These are phyloP conservation scores for Uronychia binucleata DNA, from an alignment of 73 alveolate genomes.

Conservation along the genomic window DNA sequence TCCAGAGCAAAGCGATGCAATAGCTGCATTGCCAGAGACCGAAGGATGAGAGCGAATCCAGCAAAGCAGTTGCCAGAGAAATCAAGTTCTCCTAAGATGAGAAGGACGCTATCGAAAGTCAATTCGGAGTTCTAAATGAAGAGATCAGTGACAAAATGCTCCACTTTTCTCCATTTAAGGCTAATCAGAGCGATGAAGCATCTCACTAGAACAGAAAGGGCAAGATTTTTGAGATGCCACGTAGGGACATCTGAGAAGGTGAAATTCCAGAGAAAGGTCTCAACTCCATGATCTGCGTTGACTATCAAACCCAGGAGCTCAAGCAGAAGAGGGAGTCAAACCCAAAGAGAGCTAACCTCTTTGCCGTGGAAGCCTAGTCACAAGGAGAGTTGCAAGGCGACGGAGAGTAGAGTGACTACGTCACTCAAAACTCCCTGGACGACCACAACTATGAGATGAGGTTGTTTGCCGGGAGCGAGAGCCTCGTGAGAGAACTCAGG, in stretches of 20 bases:
- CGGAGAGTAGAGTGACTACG: not conserved
- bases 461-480: slow-evolving; percentile 26
- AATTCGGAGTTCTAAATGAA: not conserved
- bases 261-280: too few species aligned
- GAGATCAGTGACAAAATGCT: not conserved
- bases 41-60: not conserved
- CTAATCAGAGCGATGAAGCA: too few species aligned
- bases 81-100: not conserved
- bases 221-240: too few species aligned
- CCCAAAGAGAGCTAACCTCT: too few species aligned
- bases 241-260: too few species aligned
- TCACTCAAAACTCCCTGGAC: not conserved
- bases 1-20: not conserved
- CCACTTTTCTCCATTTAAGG: not conserved
- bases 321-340: too few species aligned
- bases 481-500: slow-evolving; percentile 35
- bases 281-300: too few species aligned
- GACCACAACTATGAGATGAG: slow-evolving; percentile 22
- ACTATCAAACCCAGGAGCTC: too few species aligned
- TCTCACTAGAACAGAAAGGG: too few species aligned
- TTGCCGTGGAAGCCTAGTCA: too few species aligned
- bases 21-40: not conserved
- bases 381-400: not conserved
- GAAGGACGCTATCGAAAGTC: not conserved
- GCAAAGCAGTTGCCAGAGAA: not conserved